Conservation (phyloP, 2,329 filamentous ascomycete species). For the Thelonectria olida region DNA sequence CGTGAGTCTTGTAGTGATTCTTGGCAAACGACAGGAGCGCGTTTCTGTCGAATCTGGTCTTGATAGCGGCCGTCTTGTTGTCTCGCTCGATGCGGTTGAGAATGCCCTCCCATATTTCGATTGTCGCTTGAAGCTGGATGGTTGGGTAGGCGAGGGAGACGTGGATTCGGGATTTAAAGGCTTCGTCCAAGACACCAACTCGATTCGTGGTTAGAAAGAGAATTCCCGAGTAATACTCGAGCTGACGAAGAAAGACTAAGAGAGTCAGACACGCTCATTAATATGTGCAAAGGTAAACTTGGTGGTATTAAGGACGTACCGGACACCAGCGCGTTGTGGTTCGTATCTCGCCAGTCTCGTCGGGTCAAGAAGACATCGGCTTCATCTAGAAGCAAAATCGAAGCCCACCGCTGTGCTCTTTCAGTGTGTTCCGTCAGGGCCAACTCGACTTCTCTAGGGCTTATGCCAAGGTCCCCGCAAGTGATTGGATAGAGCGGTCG, state of each 20-base stretch:
- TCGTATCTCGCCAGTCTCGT: neutral
- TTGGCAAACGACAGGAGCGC: slow-evolving; percentile 2
- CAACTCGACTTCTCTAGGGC: neutral
- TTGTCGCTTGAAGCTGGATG: neutral
- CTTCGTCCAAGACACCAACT: slow-evolving; percentile 4
- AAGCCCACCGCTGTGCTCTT: neutral
- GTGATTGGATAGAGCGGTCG: slow-evolving; percentile 1
- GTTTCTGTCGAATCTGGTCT: slow-evolving; percentile 6
- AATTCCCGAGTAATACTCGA: slow-evolving; percentile 10
- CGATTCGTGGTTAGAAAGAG: slow-evolving; percentile 14
- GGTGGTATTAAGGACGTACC: neutral
- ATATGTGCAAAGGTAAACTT: too few relatives aligned
- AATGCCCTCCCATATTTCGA: neutral
- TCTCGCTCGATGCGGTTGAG: neutral
- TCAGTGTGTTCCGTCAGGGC: too few relatives aligned
- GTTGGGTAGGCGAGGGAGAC: neutral
- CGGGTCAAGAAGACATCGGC: neutral
- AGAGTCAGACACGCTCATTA: too few relatives aligned
- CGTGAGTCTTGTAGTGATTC: neutral
- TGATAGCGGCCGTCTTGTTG: neutral
- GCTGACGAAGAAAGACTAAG: slow-evolving; percentile 10
- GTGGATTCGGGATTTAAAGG: slow-evolving; percentile 13
- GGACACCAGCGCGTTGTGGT: neutral
- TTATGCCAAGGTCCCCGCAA: neutral
- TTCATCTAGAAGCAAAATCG: too few relatives aligned